Evolutionary conservation across 352 stramenopile species (phyloP), one percentile per base, ranked within the genome.

Genomic region (Phytopythium litorale): DNA sequence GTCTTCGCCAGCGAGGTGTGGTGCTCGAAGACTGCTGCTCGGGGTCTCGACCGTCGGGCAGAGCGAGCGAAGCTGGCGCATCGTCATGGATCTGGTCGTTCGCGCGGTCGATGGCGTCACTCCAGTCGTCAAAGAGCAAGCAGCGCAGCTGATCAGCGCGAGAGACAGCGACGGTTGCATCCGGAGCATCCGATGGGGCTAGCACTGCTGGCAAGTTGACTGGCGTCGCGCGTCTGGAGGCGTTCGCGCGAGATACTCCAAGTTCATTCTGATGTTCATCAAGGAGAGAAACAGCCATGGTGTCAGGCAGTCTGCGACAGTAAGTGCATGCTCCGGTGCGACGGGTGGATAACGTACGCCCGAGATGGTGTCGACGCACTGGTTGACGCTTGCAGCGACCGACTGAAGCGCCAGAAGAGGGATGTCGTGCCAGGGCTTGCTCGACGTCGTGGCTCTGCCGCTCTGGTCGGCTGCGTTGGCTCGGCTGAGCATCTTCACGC

Each of bases 111-210:
- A 72, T 32, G 35, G 75, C 35, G 16, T 71, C 53, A 13, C 60
- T 65, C 81, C 79, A 91, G 46, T 89, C 72, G 53, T 76, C 73
- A 52, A 86, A 77, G 4, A 92, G 59, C 11, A 92, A 60, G 77
- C 81, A 92, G 6, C 69, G 75, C 2, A 91, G 32, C 48, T 89
- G 81, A 4, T 89, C 78, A 33, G 62, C 66, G 15, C 79, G 79
- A 32, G 30, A 73, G 6, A 48, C 65, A 42, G 21, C 16, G n/a
- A 21, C 55, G 5, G n/a, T 33, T 0, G 15, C 16, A 4, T 50
- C 54, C 4, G 23, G 13, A 40, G 21, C 12, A 40, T 70, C n/a
- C 81, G 18, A 13, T 81, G 52, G 33, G 9, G n/a, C 23, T 13
- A 58, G 53, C 18, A 23, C 74, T 5, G 82, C 73, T 1, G 81